Base-by-base conservation (phyloP, 2,329 filamentous ascomycete species). In the Massarina eburnea region DNA sequence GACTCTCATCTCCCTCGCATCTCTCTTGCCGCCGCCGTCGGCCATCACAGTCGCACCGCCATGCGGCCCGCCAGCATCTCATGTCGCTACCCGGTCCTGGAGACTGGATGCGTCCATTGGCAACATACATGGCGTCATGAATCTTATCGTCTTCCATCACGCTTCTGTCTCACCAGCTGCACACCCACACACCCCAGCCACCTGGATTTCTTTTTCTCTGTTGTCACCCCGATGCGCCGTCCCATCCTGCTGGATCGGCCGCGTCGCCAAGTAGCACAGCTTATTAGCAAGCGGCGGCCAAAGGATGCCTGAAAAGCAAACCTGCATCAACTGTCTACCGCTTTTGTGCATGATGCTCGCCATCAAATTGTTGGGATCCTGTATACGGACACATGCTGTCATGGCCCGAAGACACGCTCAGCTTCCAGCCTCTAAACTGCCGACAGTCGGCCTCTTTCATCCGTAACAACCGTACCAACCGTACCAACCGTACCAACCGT, bases 251-350 rank as follows among this genome's bases (percentile, higher is more conserved):
- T 30, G 52, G 55, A 49, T 47, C 52, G 51, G 24, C 55, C 53
- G 55, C 39, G 33, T 49, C 41, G 41, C 40, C 36, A 46, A 20
- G 52, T 58, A 46, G 43, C 52, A 56, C 53, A 52, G 45, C 46
- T 49, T 49, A 46, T 35, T 39, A 50, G 45, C 41, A 45, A 50
- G 30, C 7, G 7, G 7, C 12, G 15, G 30, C 7, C 30, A n/a
- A 5, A 7, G 7, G 30, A 33, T 5, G 30, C 14, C 14, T 7
- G 15, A 51, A 52, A 52, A 50, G 41, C 46, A 54, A 53, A 34
- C 38, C 30, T n/a, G n/a, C 41, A 29, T 36, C 36, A 32, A 43
- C 39, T 35, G 20, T 27, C 17, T 44, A n/a, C 41, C 50, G 29
- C 35, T 45, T 48, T 44, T 24, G 39, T 48, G 37, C 44, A 51